Evolutionary conservation across 2,329 filamentous ascomycete species (phyloP), one percentile per base, ranked within the genome.

Genomic region (Cordyceps farinosa): DNA sequence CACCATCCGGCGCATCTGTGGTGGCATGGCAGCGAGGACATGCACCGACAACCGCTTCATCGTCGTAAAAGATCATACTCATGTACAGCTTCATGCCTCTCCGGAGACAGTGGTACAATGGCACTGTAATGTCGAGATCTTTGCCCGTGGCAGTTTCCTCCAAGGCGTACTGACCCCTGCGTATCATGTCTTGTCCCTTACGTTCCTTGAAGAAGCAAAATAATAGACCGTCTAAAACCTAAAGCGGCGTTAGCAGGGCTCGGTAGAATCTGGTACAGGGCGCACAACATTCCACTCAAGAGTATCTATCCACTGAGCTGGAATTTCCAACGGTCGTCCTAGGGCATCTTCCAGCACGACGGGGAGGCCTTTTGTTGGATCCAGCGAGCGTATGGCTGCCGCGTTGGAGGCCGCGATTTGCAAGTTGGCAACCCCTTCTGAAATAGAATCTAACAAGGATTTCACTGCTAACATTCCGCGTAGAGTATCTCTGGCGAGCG

Each of bases 71-170:
- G 11, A 56, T 22, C 53, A 56, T 56, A 15, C 53, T 44, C 53
- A 56, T 56, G 36, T 56, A 13, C 10, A 56, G 30, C 36, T 30
- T 30, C 53, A 56, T 56, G n/a, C 53, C 53, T 30, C 53, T 15
- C 5, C 53, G 53, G 9, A 56, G 27, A 42, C 34, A 27, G 13
- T 30, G 36, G 36, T 15, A 30, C 3, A 54, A 38, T 1, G 53
- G 53, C 38, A 2, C 22, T 6, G 30, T 22, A 29, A 38, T 27
- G n/a, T 22, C 32, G 9, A 56, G 27, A 56, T 56, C 53, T 29
- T 6, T 56, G 2, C 53, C 53, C 2, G 53, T 29, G 9, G 53
- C 17, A 11, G 36, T 30, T 3, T 56, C 53, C 17, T 56, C 53
- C 13, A 56, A 15, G 1, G 36, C 27, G 10, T 56, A 56, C 22